Evolutionary conservation across 108 stramenopile species (phyloP).

Genomic region (Pseudonitzschia multistriata): DNA sequence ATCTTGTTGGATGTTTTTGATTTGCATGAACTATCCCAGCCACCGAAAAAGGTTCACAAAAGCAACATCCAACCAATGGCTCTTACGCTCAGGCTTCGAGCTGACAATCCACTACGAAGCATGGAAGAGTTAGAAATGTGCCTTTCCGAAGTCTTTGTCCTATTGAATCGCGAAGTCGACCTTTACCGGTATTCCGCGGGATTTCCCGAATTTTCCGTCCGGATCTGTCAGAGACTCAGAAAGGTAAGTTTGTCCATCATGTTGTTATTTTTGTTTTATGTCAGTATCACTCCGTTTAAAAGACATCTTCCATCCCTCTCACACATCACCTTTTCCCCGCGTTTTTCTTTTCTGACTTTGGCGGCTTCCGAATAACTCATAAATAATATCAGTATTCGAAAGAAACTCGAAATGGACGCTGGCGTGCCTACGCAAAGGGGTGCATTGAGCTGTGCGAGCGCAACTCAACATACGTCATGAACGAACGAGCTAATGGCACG

Average conservation of each 20-base stretch:
- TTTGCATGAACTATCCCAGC: conserved; percentile 77
- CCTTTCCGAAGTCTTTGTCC: conserved; percentile 68
- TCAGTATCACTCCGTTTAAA: not conserved
- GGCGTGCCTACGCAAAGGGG: conserved; percentile 82
- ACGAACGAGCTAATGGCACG: conserved; percentile 43
- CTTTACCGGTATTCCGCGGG: conserved; percentile 85
- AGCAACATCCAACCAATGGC: conserved; percentile 32
- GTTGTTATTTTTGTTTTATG: not conserved
- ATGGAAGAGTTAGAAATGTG: conserved; percentile 78
- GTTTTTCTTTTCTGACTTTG: conserved; percentile 5
- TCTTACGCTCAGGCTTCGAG: conserved; percentile 33
- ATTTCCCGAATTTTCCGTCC: conserved; percentile 81
- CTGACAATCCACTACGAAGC: conserved; percentile 73
- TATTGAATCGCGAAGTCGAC: conserved; percentile 83
- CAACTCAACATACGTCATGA: conserved; percentile 52
- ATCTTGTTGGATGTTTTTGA: conserved; percentile 84
- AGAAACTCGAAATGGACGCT: conserved; percentile 67
- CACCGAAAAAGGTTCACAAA: conserved; percentile 59
- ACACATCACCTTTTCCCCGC: not conserved
- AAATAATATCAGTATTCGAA: conserved; percentile 58
- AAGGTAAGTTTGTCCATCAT: conserved; percentile 62
- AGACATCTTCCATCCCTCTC: not conserved
- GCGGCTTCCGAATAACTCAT: not conserved
- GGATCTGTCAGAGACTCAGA: conserved; percentile 65
- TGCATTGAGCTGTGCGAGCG: conserved; percentile 76